Evolutionary conservation across 176 grass and related monocot species (phyloP).

Genomic region (Coix lacrymajobi): DNA sequence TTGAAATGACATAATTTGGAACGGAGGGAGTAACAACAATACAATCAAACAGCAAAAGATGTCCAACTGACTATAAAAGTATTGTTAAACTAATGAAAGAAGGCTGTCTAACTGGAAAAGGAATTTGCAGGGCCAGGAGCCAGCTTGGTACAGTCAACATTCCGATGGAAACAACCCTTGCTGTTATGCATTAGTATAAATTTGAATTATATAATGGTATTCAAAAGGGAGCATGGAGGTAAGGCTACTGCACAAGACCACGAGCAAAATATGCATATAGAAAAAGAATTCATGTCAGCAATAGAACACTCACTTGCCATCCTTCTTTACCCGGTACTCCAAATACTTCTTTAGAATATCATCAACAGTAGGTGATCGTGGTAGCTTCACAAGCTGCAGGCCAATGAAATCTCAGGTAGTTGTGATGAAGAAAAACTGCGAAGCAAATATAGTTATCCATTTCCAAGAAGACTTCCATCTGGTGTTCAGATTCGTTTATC

Average conservation of each 20-base stretch:
- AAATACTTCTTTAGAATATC: slow-evolving; percentile 89
- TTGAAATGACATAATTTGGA: no score
- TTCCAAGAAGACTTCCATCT: background rate
- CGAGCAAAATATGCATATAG: background rate
- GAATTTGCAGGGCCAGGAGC: background rate
- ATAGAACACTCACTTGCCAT: slow-evolving; percentile 73
- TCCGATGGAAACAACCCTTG: background rate
- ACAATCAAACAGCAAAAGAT: background rate
- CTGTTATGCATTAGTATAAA: background rate
- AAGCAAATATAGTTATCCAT: background rate
- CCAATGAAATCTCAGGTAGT: slow-evolving; percentile 25
- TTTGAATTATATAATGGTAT: background rate
- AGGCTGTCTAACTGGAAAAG: background rate
- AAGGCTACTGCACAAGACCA: background rate
- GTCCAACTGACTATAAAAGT: background rate
- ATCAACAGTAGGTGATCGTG: slow-evolving; percentile 86
- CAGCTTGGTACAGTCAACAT: background rate
- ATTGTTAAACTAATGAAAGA: background rate
- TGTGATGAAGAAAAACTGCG: background rate
- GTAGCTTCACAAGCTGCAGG: slow-evolving; percentile 88
- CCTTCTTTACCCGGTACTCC: slow-evolving; percentile 80
- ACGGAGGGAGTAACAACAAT: background rate
- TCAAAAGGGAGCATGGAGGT: background rate
- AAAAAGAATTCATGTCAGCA: slow-evolving; percentile 17
- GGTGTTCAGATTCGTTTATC: background rate